Percentiles rank a stretch among this genome's conserved stretches.
phyloP scores from a whole-genome alignment of 192 early-diverging fungal genomes.

The Coemansia sp. region DNA sequence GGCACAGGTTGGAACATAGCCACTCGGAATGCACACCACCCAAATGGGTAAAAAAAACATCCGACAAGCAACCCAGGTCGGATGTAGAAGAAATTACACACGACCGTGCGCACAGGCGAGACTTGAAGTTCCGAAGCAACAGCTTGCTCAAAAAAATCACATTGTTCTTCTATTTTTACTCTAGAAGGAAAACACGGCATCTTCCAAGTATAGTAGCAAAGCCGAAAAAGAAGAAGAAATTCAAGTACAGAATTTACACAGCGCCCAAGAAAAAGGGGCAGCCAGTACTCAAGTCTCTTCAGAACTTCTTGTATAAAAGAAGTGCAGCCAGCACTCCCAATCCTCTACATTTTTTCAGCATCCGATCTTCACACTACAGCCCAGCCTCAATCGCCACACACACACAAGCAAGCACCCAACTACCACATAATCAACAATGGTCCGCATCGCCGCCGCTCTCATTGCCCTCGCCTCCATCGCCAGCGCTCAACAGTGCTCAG shows the following conservation, averaged over 20 bases:
- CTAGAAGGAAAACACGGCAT: conserved; percentile 3
- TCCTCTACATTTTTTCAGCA: conserved; percentile 3
- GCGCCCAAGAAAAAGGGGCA: not conserved
- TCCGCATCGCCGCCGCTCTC: conserved; percentile 32
- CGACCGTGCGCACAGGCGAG: not conserved
- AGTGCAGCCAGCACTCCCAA: not conserved
- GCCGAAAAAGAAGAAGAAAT: not conserved
- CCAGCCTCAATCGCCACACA: not conserved
- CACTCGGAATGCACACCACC: not conserved
- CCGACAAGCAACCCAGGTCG: not conserved
- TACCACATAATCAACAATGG: conserved; percentile 23
- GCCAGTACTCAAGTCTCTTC: not conserved
- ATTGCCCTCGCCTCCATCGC: conserved; percentile 22
- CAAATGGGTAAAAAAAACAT: not conserved
- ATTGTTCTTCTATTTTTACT: not conserved
- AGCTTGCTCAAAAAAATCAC: not conserved
- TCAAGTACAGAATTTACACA: not conserved
- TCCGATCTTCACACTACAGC: conserved; percentile 6
- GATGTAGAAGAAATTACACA: not conserved
- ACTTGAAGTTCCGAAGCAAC: conserved; percentile 3
- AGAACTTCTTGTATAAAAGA: conserved; percentile 1
- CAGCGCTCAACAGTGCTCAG: conserved; percentile 43
- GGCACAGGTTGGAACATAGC: not conserved
- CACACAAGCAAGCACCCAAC: not conserved
- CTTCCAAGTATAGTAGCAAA: conserved; percentile 9